Evolutionary conservation across 768 basidiomycete species (phyloP).

Genomic region (Leccinum longicurvipes): DNA sequence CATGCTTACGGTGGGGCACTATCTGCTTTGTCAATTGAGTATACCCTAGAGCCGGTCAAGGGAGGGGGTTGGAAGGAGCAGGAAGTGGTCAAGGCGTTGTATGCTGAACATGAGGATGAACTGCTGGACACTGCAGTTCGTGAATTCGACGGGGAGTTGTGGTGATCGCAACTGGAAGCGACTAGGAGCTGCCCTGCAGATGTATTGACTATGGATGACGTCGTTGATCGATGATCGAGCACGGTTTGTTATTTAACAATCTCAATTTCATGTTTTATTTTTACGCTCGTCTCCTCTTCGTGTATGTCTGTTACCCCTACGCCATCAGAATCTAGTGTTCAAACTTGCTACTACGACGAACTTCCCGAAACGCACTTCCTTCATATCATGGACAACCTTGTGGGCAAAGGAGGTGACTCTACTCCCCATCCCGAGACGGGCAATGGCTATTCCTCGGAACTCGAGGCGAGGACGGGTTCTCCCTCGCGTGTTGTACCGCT

Average conservation of each 20-base stretch:
- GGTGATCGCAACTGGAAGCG: slow-evolving; percentile 3
- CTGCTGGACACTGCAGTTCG: slow-evolving; percentile 24
- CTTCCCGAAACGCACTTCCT: slow-evolving; percentile 32
- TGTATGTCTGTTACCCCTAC: slow-evolving; percentile 15
- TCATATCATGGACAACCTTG: neutral
- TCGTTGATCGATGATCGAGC: slow-evolving; percentile 15
- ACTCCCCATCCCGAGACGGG: slow-evolving; percentile 1
- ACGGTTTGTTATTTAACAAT: slow-evolving; percentile 22
- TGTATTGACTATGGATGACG: slow-evolving; percentile 5
- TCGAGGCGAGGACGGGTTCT: neutral
- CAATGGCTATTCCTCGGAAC: neutral
- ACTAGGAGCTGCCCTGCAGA: slow-evolving; percentile 10
- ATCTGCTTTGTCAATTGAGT: slow-evolving; percentile 84
- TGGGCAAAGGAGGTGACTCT: neutral
- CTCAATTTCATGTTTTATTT: slow-evolving; percentile 1
- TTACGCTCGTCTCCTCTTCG: neutral
- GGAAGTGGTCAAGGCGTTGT: slow-evolving; percentile 35
- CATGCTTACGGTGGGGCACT: slow-evolving; percentile 93
- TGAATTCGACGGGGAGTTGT: slow-evolving; percentile 24
- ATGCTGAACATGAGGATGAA: slow-evolving; percentile 32
- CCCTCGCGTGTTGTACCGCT: neutral
- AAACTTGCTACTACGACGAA: slow-evolving; percentile 46
- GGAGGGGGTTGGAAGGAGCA: slow-evolving; percentile 35
- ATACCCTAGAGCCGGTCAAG: slow-evolving; percentile 67
- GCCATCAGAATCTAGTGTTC: slow-evolving; percentile 30